phyloP scores from a whole-genome alignment of 495 filamentous ascomycete genomes.

The Neurospora sp. region DNA sequence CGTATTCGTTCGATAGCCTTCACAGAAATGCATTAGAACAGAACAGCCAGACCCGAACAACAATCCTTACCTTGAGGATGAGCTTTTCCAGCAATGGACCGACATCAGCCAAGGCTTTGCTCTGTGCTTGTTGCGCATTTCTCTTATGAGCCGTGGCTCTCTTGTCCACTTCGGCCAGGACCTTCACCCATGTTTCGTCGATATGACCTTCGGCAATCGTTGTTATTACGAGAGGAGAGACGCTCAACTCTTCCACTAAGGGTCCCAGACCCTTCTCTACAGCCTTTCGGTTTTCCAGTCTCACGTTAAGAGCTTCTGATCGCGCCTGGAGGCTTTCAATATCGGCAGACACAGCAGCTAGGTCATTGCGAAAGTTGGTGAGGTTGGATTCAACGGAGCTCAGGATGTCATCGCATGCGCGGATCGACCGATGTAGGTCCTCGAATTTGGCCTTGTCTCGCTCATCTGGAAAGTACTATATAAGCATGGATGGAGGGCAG shows the following conservation, averaged over 20 bases:
- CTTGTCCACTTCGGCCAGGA: slow-evolving; percentile 74
- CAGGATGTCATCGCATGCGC: slow-evolving; percentile 85
- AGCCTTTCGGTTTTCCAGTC: slow-evolving; percentile 76
- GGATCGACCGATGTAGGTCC: slow-evolving; percentile 81
- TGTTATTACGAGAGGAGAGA: slow-evolving; percentile 71
- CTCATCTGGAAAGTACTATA: slow-evolving; percentile 48
- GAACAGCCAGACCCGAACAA: background rate
- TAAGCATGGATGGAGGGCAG: slow-evolving; percentile 19
- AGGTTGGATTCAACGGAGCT: slow-evolving; percentile 87
- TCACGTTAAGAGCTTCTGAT: slow-evolving; percentile 73
- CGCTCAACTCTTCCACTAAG: slow-evolving; percentile 80
- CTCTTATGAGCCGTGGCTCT: slow-evolving; percentile 62
- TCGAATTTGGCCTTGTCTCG: slow-evolving; percentile 81
- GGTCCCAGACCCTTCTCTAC: slow-evolving; percentile 86
- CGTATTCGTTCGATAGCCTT: slow-evolving; percentile 87
- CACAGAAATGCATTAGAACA: slow-evolving; percentile 1
- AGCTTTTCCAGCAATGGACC: slow-evolving; percentile 76
- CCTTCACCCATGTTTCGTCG: slow-evolving; percentile 81
- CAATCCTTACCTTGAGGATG: slow-evolving; percentile 56
- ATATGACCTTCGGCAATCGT: slow-evolving; percentile 81
- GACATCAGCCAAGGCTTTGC: slow-evolving; percentile 72
- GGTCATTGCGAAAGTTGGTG: slow-evolving; percentile 82
- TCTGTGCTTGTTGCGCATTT: slow-evolving; percentile 46
- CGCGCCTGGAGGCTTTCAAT: slow-evolving; percentile 88
- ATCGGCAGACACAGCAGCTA: slow-evolving; percentile 83